These are phyloP conservation scores for Aspergillus brunneoviolaceus DNA, from an alignment of 2,329 filamentous ascomycete genomes.

Conservation along the genomic window DNA sequence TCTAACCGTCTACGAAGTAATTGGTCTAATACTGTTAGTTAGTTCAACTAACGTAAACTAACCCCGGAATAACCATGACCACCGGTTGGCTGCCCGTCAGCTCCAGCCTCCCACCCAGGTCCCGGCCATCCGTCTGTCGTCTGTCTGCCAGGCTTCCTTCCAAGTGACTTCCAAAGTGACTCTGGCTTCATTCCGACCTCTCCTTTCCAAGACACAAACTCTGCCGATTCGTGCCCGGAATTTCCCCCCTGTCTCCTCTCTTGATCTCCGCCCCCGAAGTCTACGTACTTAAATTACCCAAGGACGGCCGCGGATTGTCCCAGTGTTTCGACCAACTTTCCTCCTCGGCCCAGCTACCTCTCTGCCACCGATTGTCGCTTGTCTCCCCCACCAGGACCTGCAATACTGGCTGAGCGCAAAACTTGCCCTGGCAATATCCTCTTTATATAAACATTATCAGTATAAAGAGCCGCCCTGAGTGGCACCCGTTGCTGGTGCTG, in stretches of 20 bases:
- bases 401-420: neutral
- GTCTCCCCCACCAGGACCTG: neutral
- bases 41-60: neutral
- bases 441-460: neutral
- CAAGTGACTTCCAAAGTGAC: neutral
- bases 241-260: neutral
- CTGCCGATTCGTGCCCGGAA: neutral
- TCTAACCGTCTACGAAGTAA: neutral
- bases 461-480: constrained; percentile 5
- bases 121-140: neutral
- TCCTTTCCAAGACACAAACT: too few species aligned
- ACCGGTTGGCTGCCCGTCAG: neutral
- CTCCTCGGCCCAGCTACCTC: neutral
- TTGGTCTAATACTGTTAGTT: too few species aligned
- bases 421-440: neutral
- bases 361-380: neutral
- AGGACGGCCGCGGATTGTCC: neutral
- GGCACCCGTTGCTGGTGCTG: constrained; percentile 16
- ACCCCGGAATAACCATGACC: constrained; percentile 4
- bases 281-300: neutral
- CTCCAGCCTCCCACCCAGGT: neutral
- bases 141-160: neutral
- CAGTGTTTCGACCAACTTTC: neutral
- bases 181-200: neutral
- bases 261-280: neutral